Conservation (phyloP, 192 early-diverging fungal genomes). For the Backusella australiensis region DNA sequence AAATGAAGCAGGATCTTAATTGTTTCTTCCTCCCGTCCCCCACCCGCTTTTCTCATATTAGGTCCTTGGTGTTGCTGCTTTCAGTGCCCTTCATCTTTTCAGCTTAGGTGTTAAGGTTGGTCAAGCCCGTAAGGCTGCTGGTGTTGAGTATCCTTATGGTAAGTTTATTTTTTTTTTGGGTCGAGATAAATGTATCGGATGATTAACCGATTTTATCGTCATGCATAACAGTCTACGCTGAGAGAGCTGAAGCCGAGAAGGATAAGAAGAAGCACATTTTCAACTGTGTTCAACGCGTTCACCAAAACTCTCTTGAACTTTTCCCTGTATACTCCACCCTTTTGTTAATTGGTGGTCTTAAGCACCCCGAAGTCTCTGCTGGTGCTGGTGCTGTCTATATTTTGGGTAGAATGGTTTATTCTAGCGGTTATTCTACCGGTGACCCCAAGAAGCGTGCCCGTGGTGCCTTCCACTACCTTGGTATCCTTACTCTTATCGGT, state of each 20-base stretch:
- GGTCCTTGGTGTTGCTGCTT: conserved; percentile 9
- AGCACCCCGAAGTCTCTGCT: conserved; percentile 53
- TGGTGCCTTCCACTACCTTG: conserved; percentile 52
- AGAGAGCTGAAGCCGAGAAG: conserved; percentile 55
- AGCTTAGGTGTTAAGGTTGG: conserved; percentile 40
- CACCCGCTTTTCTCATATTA: neutral
- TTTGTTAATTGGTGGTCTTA: conserved; percentile 49
- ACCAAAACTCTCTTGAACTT: conserved; percentile 67
- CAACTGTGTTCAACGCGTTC: conserved; percentile 69
- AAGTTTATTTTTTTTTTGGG: conserved; percentile 24
- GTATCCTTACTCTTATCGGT: conserved; percentile 47
- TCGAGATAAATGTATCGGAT: neutral
- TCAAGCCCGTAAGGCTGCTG: conserved; percentile 54
- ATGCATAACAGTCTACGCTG: conserved; percentile 49
- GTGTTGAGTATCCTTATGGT: conserved; percentile 66
- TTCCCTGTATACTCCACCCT: conserved; percentile 54
- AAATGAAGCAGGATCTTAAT: neutral
- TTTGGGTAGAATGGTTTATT: conserved; percentile 49
- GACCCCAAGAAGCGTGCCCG: conserved; percentile 54
- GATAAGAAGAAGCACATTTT: conserved; percentile 64
- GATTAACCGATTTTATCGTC: neutral
- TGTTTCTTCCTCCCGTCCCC: neutral
- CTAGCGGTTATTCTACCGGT: conserved; percentile 55
- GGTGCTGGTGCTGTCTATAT: conserved; percentile 51
- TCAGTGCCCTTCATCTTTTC: neutral